Base-by-base conservation (phyloP, 768 basidiomycete genomes). In the Agaricus sinodeliciosus region DNA sequence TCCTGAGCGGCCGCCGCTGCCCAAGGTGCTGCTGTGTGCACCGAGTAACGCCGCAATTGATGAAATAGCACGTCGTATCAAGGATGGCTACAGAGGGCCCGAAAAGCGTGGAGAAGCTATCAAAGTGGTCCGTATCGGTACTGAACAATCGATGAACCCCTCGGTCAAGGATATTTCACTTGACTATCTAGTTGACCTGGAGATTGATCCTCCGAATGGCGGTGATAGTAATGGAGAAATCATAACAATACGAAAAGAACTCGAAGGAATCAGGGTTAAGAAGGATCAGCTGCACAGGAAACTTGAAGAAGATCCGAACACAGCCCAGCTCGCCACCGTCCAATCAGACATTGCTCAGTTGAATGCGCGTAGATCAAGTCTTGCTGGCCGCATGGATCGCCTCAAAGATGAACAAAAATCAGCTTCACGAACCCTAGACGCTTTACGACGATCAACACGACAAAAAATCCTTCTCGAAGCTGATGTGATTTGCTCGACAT, bases 11-110 rank as follows among this genome's bases (percentile, higher is more conserved):
- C 59, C 66, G 43, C 69, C 78, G 1, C 71, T 77, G 0, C 71
- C 79, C 12, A 82, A 87, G 63, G 74, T 98, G 40, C 78, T 99
- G 15, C 75, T 99, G 35, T 99, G 96, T 62, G 96, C 96, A 0
- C 96, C 96, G 1, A 94, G 91, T 69, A 99, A 99, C 67, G 96
- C 96, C 15, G 96, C 96, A 22, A 94, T 99, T 37, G 94, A 99
- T 62, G 96, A 99, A 71, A 85, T 99, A 15, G 90, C 91, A 6
- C 78, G 81, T 60, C 86, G 96, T 37, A 70, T 99, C 44, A 90
- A 87, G 63, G 84, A 88, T 48, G 84, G 87, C n/a, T 80, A 84
- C 43, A 75, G 81, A 50, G 75, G 78, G 25, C 66, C 80, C 19
- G 72, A 77, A 31, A 83, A 80, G 42, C 69, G 69, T 5, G 44